Evolutionary conservation across 306 rosid genomes (phyloP).

Genomic region (Quercus parvula): DNA sequence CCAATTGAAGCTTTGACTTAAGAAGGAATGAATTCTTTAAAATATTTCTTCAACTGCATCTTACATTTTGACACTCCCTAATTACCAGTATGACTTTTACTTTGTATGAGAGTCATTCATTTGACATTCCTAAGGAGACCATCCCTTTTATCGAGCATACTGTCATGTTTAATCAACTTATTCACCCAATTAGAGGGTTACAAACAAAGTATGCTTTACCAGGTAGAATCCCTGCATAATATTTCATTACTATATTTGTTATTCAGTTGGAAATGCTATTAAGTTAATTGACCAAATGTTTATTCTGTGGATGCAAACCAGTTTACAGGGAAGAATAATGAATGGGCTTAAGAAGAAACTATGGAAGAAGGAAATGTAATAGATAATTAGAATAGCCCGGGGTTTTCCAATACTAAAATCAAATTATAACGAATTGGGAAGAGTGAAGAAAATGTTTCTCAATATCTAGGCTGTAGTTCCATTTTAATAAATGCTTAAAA

Average conservation of each 20-base stretch:
- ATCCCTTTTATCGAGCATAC: not conserved
- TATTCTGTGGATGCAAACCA: not conserved
- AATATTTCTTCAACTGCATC: not conserved
- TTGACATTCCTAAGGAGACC: not conserved
- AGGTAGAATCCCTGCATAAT: not conserved
- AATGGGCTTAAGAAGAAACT: too few species aligned
- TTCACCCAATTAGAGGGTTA: not conserved
- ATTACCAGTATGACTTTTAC: not conserved
- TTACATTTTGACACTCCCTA: not conserved
- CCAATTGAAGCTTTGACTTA: not conserved
- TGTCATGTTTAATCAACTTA: not conserved
- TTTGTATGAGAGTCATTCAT: not conserved
- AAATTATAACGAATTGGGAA: not conserved
- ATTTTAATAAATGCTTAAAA: not conserved
- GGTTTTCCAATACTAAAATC: not conserved
- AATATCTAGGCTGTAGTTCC: not conserved
- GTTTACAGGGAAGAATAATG: not conserved
- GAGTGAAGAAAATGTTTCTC: not conserved
- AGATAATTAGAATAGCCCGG: not conserved
- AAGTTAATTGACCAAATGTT: too few species aligned
- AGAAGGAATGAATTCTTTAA: not conserved
- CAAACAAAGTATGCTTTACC: not conserved
- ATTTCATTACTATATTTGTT: not conserved
- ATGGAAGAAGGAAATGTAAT: not conserved
- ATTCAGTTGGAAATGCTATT: too few species aligned